Evolutionary conservation across 2,329 filamentous ascomycete species (phyloP), one percentile per base, ranked within the genome.

Genomic region (Phymatotrichopsis omnivora): DNA sequence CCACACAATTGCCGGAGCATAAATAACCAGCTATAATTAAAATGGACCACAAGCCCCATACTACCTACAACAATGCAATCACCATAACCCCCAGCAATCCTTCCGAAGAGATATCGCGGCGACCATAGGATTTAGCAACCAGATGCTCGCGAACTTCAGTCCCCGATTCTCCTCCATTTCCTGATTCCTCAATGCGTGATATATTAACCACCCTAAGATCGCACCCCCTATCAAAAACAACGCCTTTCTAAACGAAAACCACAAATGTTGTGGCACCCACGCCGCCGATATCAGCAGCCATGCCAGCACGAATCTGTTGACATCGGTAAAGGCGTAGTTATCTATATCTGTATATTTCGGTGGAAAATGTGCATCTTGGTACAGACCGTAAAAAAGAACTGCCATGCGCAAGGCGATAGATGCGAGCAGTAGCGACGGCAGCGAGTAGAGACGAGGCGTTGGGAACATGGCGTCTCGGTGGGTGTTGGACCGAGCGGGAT

Each of bases 11-110:
- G 81, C 78, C 0, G 80, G 76, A 2, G 84, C 89, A 64, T 98
- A 98, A 49, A 98, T 85, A 63, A 96, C 94, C 0, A 91, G 91
- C 60, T 98, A 98, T 51, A 98, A 96, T 98, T 98, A 67, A 98
- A 93, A 65, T 98, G 91, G 20, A 96, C 87, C 1, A 77, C 77
- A 22, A 94, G 65, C 0, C 91, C 91, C 2, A 98, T 1, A 83
- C 80, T 0, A 87, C 83, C 83, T 85, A 96, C 8, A 98, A 65
- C 27, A 96, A 63, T 0, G 76, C 82, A 51, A 85, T 77, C 5
- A 93, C 85, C 61, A 95, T 71, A 0, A 89, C 85, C 12, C 85
- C 86, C 6, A 98, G 65, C 10, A 98, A 62, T 0, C 91, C 91
- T 65, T 98, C 91, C 0, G 86, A 91, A 91, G 96, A 64, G 85